phyloP scores from a whole-genome alignment of 495 filamentous ascomycete species.

The Aspergillus haitiensis region DNA sequence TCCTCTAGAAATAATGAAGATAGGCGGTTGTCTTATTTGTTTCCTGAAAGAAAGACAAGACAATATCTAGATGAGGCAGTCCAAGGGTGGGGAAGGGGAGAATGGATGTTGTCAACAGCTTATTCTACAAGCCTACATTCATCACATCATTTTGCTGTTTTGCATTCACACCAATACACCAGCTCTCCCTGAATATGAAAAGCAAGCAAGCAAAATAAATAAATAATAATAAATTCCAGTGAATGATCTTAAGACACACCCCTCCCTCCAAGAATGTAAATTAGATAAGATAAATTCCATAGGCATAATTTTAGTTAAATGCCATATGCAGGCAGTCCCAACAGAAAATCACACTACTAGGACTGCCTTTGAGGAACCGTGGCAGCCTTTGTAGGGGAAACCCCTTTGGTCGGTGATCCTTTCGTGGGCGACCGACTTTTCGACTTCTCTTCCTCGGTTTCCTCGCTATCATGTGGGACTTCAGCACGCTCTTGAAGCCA shows the following conservation, averaged over 20 bases:
- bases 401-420: background rate
- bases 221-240: background rate
- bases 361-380: background rate
- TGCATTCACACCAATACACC: constrained; percentile 10
- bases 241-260: no score
- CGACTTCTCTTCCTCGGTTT: constrained; percentile 32
- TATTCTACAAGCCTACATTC: background rate
- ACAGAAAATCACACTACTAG: constrained; percentile 7
- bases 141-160: constrained; percentile 11
- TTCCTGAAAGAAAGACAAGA: no score
- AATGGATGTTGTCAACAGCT: background rate
- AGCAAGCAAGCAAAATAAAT: background rate
- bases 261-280: no score
- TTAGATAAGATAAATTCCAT: background rate
- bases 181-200: background rate
- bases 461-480: constrained; percentile 26
- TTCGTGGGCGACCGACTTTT: constrained; percentile 25
- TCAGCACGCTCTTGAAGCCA: constrained; percentile 54
- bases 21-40: background rate
- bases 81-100: background rate
- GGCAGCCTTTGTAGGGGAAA: background rate
- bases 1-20: background rate
- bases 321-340: no score
- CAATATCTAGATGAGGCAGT: background rate
- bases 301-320: no score